Evolutionary conservation across 1,139 yeast species (phyloP).

Genomic region (Lodderomyces jiufengensis): DNA sequence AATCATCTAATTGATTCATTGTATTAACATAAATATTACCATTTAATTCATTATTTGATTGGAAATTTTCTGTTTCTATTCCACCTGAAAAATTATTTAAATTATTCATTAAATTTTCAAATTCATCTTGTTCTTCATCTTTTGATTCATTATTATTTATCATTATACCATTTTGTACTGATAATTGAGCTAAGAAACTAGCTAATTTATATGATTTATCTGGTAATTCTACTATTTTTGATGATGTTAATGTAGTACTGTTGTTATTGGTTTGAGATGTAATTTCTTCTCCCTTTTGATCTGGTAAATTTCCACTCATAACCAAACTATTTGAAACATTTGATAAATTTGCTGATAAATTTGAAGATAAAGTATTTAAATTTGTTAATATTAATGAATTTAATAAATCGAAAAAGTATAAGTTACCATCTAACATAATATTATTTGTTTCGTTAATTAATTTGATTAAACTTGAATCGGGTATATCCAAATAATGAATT

Average conservation of each 20-base stretch:
- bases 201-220: slow-evolving; percentile 55
- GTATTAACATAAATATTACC: slow-evolving; percentile 43
- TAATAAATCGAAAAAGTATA: slow-evolving; percentile 30
- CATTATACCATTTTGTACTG: slow-evolving; percentile 62
- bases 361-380: slow-evolving; percentile 28
- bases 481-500: slow-evolving; percentile 35
- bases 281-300: slow-evolving; percentile 1
- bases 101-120: slow-evolving; percentile 15
- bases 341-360: slow-evolving; percentile 23
- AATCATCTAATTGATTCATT: slow-evolving; percentile 56
- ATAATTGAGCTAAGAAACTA: slow-evolving; percentile 60
- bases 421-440: slow-evolving; percentile 25
- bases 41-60: slow-evolving; percentile 24
- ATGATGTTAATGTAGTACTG: background rate
- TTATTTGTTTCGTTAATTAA: slow-evolving; percentile 44
- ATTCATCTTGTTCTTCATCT: slow-evolving; percentile 24
- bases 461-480: slow-evolving; percentile 41
- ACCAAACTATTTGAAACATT: slow-evolving; percentile 12
- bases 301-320: slow-evolving; percentile 9
- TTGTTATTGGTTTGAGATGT: slow-evolving; percentile 3
- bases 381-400: slow-evolving; percentile 26
- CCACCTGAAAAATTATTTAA: slow-evolving; percentile 9
- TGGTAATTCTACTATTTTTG: slow-evolving; percentile 19
- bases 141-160: slow-evolving; percentile 35
- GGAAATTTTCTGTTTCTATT: slow-evolving; percentile 26